These are phyloP conservation scores for Fusarium hainanense DNA, from an alignment of 2,329 filamentous ascomycete genomes.

Conservation along the genomic window DNA sequence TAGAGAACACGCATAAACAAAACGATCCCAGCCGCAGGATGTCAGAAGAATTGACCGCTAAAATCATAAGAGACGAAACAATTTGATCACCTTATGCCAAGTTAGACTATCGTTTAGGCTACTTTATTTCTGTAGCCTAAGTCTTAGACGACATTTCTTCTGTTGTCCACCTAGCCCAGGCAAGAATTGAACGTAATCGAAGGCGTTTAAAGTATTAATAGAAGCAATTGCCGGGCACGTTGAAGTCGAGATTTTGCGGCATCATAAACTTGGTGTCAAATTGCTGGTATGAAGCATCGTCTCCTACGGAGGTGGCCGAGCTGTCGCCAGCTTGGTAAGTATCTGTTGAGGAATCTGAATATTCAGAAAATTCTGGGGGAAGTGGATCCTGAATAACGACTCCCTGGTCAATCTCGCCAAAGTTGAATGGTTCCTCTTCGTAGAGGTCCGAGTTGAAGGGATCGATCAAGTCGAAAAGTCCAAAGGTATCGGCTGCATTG, in stretches of 20 bases:
- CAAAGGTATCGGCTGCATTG: background rate
- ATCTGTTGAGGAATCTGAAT: slow-evolving; percentile 23
- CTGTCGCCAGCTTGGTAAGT: slow-evolving; percentile 21
- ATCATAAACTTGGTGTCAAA: slow-evolving; percentile 11
- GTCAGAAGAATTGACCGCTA: accelerated
- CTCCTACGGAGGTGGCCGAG: slow-evolving; percentile 30
- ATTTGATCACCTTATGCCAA: too few species aligned
- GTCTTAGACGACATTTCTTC: too few species aligned
- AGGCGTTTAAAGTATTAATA: background rate
- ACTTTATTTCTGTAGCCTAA: too few species aligned
- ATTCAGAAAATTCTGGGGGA: background rate
- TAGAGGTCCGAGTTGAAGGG: background rate
- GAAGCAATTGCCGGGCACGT: background rate
- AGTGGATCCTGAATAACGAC: background rate
- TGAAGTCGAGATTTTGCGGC: background rate
- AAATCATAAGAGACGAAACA: too few species aligned
- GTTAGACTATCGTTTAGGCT: too few species aligned
- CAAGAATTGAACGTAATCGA: too few species aligned
- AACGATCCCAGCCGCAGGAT: background rate
- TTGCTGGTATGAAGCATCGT: slow-evolving; percentile 21
- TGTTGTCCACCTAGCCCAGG: too few species aligned
- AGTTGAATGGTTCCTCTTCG: slow-evolving; percentile 5
- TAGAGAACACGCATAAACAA: background rate
- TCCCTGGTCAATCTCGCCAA: background rate
- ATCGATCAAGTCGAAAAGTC: background rate